Evolutionary conservation across 2,329 filamentous ascomycete genomes (phyloP), one percentile per base, ranked within the genome.

Genomic region (Aspergillus tamarii): DNA sequence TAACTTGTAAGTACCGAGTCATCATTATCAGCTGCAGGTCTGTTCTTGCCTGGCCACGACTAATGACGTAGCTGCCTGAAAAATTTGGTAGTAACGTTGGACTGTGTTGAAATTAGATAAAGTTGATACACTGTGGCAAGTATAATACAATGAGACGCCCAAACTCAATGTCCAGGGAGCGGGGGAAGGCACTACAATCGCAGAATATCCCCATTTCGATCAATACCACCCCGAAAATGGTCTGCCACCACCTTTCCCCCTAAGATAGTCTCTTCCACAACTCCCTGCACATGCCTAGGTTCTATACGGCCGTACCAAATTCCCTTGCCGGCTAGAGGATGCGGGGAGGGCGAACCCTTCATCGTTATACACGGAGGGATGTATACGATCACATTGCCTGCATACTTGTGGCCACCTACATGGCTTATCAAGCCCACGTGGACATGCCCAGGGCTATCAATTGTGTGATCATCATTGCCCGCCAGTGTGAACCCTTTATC

Each of bases 321-420:
- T 0, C 78, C 78, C 64, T 75, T 80, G 6, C 78, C 78, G 11
- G 78, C 77, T 68, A 81, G 71, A 54, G 77, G 74, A 63, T 77
- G 74, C 58, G 63, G 59, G n/a, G 60, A 63, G 26, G 65, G 66
- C 21, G 64, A 65, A 34, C 50, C 52, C n/a, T 64, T 66, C 14
- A 69, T 54, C 41, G 60, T 73, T 70, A 79, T 73, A 16, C 68
- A 69, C 1, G 75, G 74, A 2, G 78, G 78, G 12, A 81, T 86
- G 77, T 98, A 98, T 0, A 98, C 83, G 81, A 98, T 91, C 69
- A 97, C 88, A 74, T 98, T 98, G 46, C 94, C 94, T 43, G 90
- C 91, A 81, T 95, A 98, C 82, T 97, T 97, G 82, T 98, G 94
- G 0, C 94, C 94, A 26, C 94, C 94, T 16, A 97, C 90, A 74